Base-by-base conservation (phyloP, 768 basidiomycete genomes). In the Mycena maculata region DNA sequence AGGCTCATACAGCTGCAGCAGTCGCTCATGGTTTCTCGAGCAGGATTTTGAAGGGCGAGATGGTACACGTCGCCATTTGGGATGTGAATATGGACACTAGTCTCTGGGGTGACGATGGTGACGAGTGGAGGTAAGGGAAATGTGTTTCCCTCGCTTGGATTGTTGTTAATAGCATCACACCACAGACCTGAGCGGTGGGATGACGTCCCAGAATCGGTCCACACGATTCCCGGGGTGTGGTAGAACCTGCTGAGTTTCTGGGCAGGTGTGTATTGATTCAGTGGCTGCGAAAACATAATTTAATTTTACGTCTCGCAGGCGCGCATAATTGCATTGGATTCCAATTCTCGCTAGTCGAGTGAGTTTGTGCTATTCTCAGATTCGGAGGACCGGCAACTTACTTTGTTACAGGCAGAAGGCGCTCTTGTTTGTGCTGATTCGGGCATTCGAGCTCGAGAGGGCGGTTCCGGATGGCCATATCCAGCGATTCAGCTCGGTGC, bases 251-350 rank as follows among this genome's bases (percentile, higher is more conserved):
- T 50, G 6, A 50, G 30, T 6, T 62, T 62, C 23, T n/a, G 54
- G 2, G 52, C 28, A 3, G 61, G 58, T 60, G 47, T 27, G 59
- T 42, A 7, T 22, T 23, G 20, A n/a, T 3, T 13, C 22, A 3
- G 10, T 2, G 10, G 7, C 44, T 8, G 0, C 41, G 28, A 7
- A 23, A 6, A 16, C 27, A 2, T 4, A 10, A 39, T 49, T 36
- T 3, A 41, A 28, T 25, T n/a, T 20, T 20, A 6, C 4, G 38
- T 18, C 22, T 16, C 23, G 12, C 13, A 63, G 62, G 64, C 2
- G 50, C 83, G 16, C 79, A 78, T n/a, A 78, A 80, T 1, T 86
- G 85, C 68, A 84, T 85, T 36, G 84, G 83, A 0, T 84, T 79
- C 49, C 60, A 63, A 4, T 65, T 69, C 49, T 49, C 68, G 5